Percentiles rank a stretch among this genome's conserved stretches.
phyloP scores from a whole-genome alignment of 306 rosid genomes.

The Cicer yamashitae region DNA sequence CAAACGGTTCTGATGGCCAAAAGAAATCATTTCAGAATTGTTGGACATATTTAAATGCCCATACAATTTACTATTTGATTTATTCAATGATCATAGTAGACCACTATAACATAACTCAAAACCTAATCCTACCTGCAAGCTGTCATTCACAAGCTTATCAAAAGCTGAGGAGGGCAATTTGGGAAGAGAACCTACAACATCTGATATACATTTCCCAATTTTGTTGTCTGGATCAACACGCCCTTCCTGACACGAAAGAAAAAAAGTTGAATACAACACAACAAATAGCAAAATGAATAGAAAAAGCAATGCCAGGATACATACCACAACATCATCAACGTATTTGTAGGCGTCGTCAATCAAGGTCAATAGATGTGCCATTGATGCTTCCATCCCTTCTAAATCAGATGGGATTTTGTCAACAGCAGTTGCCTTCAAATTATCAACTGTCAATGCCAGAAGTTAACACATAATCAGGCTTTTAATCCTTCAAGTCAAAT shows the following conservation, averaged over 20 bases:
- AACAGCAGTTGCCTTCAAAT: slow-evolving; percentile 66
- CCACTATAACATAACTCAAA: background rate
- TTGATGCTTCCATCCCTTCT: slow-evolving; percentile 97
- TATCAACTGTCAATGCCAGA: slow-evolving; percentile 63
- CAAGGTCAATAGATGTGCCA: slow-evolving; percentile 77
- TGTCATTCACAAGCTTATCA: slow-evolving; percentile 82
- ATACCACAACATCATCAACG: slow-evolving; percentile 78
- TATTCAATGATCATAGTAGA: background rate
- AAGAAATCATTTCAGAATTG: background rate
- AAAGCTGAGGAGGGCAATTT: slow-evolving; percentile 64
- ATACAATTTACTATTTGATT: background rate
- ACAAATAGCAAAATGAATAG: background rate
- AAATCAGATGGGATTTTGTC: slow-evolving; percentile 93
- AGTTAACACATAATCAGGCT: slow-evolving; percentile 29
- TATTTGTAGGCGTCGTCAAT: slow-evolving; percentile 86
- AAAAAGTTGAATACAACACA: background rate
- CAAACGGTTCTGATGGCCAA: background rate
- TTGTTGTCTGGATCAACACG: slow-evolving; percentile 69
- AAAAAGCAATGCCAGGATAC: background rate
- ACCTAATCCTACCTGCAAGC: slow-evolving; percentile 63
- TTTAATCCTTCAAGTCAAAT: slow-evolving; percentile 3
- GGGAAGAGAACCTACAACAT: slow-evolving; percentile 76
- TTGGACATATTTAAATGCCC: background rate
- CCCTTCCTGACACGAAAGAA: slow-evolving; percentile 65
- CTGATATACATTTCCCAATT: slow-evolving; percentile 71